A percentile compares a stretch with the other conserved stretches of the same genome.
Conservation (phyloP, 345 rosid species). For the Eucalyptus erythrocorys region DNA sequence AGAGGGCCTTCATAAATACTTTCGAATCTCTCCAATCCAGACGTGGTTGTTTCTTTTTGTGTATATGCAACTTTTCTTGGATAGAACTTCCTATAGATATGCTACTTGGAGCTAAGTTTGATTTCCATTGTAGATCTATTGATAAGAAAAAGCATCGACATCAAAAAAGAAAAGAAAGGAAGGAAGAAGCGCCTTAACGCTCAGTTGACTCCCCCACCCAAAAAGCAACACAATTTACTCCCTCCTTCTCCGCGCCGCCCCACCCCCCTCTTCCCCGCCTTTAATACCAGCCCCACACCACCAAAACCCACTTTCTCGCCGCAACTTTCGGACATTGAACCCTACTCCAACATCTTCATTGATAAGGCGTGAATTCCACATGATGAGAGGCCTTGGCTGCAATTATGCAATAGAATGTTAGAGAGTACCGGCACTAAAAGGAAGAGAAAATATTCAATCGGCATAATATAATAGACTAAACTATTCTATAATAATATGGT, state of each 20-base stretch:
- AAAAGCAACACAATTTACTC: background rate
- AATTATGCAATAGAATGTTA: too few species aligned
- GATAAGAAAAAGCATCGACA: background rate
- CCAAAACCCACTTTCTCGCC: conserved; percentile 6
- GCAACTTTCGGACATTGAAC: conserved; percentile 71
- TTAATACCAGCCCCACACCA: background rate
- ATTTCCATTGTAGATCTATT: background rate
- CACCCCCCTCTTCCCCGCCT: background rate
- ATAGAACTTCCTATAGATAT: too few species aligned
- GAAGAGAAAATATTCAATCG: too few species aligned
- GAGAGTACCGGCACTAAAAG: too few species aligned
- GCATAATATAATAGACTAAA: too few species aligned
- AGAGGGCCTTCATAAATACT: background rate
- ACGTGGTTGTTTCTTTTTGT: background rate
- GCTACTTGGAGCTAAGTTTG: background rate
- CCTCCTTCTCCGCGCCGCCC: too few species aligned
- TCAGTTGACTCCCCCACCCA: background rate
- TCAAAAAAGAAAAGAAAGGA: too few species aligned
- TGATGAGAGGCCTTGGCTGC: too few species aligned
- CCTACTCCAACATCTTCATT: conserved; percentile 97
- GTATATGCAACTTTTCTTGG: too few species aligned
- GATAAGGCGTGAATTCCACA: conserved; percentile 81
- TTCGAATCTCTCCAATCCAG: background rate
- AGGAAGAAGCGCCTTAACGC: background rate
- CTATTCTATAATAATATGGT: too few species aligned